Evolutionary conservation across 2,329 filamentous ascomycete genomes (phyloP), one percentile per base, ranked within the genome.

Genomic region (Cercospora citrullina): DNA sequence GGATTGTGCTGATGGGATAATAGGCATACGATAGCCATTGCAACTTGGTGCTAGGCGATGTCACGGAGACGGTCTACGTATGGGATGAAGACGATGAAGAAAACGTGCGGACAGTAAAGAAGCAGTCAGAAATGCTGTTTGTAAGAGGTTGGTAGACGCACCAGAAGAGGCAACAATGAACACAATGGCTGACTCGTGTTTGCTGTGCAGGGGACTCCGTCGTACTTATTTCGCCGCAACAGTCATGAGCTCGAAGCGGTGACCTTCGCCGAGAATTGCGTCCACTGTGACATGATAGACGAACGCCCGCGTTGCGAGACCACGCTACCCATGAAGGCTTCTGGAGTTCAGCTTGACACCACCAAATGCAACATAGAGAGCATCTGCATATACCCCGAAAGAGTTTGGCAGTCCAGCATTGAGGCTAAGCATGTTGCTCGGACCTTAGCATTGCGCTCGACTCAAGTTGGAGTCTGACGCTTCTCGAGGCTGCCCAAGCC

Each of bases 1-100:
- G 31, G 36, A 6, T 16, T 21, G 18, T 42, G 65, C 69, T 71
- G 69, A 72, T 72, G 48, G 48, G n/a, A 21, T 30, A 14, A 30
- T 8, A 99, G 95, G 95, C 95, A 65, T 99, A 99, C 79, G 95
- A 99, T 79, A 97, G 93, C 77, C 95, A 99, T 81, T 99, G 96
- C 86, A 99, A 99, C 78, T 82, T 99, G 55, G 93, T 99, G 5
- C 86, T 99, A 5, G 94, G 95, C 64, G 95, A 99, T 73, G 95
- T 98, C 4, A 93, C 97, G 78, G 95, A 99, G 84, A 98, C 94
- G 6, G 93, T 99, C 73, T 99, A 97, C 79, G 86, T 94, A 36
- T 90, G 96, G 4, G 94, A 97, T 68, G 91, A 93, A 16, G 91
- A 93, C 23, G 89, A 91, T 67, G 90, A 87, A 70, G 85, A 94